Evolutionary conservation across 1,139 yeast genomes (phyloP).

Genomic region (Blastobotrys malaysiensis): DNA sequence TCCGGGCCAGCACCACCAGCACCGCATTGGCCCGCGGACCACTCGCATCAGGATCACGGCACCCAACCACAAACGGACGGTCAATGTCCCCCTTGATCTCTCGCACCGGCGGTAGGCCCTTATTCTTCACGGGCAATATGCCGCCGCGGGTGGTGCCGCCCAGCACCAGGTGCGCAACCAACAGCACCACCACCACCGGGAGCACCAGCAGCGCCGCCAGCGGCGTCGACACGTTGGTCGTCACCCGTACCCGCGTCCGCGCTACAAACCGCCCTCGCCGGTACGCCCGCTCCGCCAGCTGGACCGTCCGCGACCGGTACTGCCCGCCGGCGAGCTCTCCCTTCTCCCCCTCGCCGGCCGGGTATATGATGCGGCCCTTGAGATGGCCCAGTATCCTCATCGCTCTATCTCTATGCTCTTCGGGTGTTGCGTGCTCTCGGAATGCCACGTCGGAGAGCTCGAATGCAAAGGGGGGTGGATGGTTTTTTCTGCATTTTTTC

Average conservation of each 20-base stretch:
- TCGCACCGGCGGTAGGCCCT: slow-evolving; percentile 3
- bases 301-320: slow-evolving; percentile 4
- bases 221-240: slow-evolving; percentile 9
- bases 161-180: slow-evolving; percentile 5
- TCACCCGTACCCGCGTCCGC: slow-evolving; percentile 10
- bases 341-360: slow-evolving; percentile 2
- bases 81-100: slow-evolving; percentile 19
- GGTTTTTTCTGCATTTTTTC: background rate
- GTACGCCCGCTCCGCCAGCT: background rate
- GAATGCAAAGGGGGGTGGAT: background rate
- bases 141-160: slow-evolving; percentile 2
- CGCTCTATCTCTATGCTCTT: background rate
- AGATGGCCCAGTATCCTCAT: background rate
- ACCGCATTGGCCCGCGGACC: slow-evolving; percentile 64
- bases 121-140: background rate
- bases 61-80: slow-evolving; percentile 33
- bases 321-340: background rate
- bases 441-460: background rate
- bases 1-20: slow-evolving; percentile 62
- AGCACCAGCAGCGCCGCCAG: slow-evolving; percentile 7
- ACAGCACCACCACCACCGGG: slow-evolving; percentile 5
- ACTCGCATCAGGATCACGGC: slow-evolving; percentile 31
- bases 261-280: slow-evolving; percentile 1
- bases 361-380: slow-evolving; percentile 8
- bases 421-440: background rate